Percentiles rank a stretch among this genome's conserved stretches.
Evolutionary conservation across 2,329 filamentous ascomycete genomes (phyloP).

Genomic region (Metarhizium rileyi): DNA sequence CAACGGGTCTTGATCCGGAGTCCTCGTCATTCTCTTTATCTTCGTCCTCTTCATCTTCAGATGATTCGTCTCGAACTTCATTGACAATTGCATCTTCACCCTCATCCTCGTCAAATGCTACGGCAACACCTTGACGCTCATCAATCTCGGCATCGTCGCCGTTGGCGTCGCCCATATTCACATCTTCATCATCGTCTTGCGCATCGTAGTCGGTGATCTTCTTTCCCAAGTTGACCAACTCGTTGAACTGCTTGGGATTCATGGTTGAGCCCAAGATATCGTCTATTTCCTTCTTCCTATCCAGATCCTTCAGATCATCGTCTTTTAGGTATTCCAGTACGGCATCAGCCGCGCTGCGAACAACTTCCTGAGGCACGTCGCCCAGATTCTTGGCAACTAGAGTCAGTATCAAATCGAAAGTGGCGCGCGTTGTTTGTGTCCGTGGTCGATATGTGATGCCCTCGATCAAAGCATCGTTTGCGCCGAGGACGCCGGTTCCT

Average conservation of each 20-base stretch:
- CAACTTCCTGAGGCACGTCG: slow-evolving; percentile 85
- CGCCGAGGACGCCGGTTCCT: slow-evolving; percentile 70
- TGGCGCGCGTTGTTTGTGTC: slow-evolving; percentile 82
- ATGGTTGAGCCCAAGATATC: slow-evolving; percentile 80
- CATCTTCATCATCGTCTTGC: slow-evolving; percentile 88
- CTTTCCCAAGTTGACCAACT: slow-evolving; percentile 90
- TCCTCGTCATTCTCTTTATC: slow-evolving; percentile 35
- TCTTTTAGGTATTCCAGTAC: slow-evolving; percentile 89
- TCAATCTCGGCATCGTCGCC: slow-evolving; percentile 71
- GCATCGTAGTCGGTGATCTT: slow-evolving; percentile 98
- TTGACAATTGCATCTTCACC: slow-evolving; percentile 67
- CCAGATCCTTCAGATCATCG: slow-evolving; percentile 89
- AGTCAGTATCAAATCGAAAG: slow-evolving; percentile 89
- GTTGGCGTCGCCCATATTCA: slow-evolving; percentile 57
- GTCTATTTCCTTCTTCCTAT: slow-evolving; percentile 97
- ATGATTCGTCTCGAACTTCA: slow-evolving; percentile 81
- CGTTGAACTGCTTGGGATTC: slow-evolving; percentile 87
- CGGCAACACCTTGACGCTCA: slow-evolving; percentile 90
- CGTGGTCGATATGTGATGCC: slow-evolving; percentile 86
- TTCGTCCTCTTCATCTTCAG: slow-evolving; percentile 66
- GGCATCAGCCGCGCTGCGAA: slow-evolving; percentile 87
- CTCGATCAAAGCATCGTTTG: slow-evolving; percentile 79
- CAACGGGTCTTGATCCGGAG: slow-evolving; percentile 14
- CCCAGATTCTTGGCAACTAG: slow-evolving; percentile 82
- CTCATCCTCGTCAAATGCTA: slow-evolving; percentile 93